These are phyloP conservation scores for Epichloe glyceriae DNA, from an alignment of 2,329 filamentous ascomycete genomes.

Conservation along the genomic window DNA sequence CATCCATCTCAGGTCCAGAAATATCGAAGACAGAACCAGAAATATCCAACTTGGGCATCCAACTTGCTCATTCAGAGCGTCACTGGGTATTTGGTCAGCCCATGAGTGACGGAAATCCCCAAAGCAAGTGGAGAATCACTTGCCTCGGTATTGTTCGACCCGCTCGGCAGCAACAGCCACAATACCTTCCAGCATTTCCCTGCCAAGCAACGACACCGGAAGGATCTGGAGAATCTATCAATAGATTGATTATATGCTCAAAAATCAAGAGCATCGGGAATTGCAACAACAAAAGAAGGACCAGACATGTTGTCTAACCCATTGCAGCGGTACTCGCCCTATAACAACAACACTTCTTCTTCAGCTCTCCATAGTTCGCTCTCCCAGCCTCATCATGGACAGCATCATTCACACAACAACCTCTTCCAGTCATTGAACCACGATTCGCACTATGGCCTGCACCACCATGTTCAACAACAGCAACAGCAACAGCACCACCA, in stretches of 20 bases:
- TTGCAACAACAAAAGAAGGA: constrained; percentile 5
- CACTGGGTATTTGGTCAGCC: not conserved
- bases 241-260: no score
- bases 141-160: not conserved
- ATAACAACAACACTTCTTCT: constrained; percentile 43
- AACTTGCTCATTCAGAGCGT: not conserved
- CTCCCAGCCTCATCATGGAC: constrained; percentile 33
- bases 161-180: not conserved
- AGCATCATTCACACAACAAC: constrained; percentile 22
- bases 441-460: constrained; percentile 59
- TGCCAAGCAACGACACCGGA: not conserved
- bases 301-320: constrained; percentile 50
- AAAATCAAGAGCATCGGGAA: not conserved
- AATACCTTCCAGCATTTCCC: not conserved
- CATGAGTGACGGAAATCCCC: constrained; percentile 1
- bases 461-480: constrained; percentile 34
- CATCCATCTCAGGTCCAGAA: no score
- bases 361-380: constrained; percentile 42
- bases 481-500: constrained; percentile 35
- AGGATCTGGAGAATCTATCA: not conserved
- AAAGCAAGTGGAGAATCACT: constrained; percentile 1
- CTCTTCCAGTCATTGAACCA: constrained; percentile 57
- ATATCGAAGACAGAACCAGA: not conserved
- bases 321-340: constrained; percentile 48
- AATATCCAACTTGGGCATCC: not conserved